A percentile compares a stretch with the other conserved stretches of the same genome.
These are phyloP conservation scores for Umbilicaria muhlenbergii DNA, from an alignment of 495 filamentous ascomycete species.

Conservation along the genomic window DNA sequence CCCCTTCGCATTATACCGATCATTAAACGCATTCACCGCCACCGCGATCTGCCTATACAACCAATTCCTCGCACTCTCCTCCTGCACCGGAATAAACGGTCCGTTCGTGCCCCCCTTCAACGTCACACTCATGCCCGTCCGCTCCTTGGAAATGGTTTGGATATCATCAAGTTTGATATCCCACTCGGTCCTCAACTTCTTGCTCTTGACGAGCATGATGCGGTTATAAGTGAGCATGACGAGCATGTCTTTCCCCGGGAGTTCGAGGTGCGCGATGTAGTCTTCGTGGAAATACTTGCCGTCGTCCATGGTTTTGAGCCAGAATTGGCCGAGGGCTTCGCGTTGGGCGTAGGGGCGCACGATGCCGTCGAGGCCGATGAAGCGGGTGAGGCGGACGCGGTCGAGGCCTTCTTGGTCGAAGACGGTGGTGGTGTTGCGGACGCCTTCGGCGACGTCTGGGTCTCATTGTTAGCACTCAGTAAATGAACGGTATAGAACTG, in stretches of 20 bases:
- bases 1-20: constrained; percentile 50
- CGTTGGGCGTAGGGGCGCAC: constrained; percentile 92
- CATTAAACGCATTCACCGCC: constrained; percentile 56
- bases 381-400: constrained; percentile 78
- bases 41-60: constrained; percentile 59
- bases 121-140: constrained; percentile 80
- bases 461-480: constrained; percentile 12
- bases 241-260: constrained; percentile 78
- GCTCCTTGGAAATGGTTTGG: constrained; percentile 91
- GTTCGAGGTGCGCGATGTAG: constrained; percentile 92
- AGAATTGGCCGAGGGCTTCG: constrained; percentile 92
- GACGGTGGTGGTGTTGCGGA: constrained; percentile 95
- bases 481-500: too few species aligned
- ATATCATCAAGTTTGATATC: constrained; percentile 90
- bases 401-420: constrained; percentile 92
- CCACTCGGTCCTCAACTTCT: constrained; percentile 80
- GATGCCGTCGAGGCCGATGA: constrained; percentile 82
- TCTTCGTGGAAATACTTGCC: constrained; percentile 95
- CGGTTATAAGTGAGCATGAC: constrained; percentile 88
- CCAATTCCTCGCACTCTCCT: constrained; percentile 79
- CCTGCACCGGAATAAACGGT: constrained; percentile 83
- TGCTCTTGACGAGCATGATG: constrained; percentile 78
- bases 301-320: constrained; percentile 94
- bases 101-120: constrained; percentile 84
- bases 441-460: constrained; percentile 74